Conservation (phyloP, 2,329 filamentous ascomycete genomes). For the Ascochyta viciae-villosae region DNA sequence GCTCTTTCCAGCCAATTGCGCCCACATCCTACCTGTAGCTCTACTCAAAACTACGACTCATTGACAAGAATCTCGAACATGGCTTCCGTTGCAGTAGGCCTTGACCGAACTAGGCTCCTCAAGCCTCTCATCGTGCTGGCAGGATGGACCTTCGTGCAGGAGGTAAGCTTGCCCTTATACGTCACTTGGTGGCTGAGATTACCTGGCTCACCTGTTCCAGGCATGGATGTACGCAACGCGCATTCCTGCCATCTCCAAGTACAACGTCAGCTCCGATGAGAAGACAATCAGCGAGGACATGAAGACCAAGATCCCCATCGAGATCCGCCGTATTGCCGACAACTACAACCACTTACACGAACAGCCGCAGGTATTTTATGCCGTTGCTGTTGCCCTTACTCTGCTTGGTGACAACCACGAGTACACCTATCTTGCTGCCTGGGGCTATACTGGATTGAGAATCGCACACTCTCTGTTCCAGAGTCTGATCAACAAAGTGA, state of each 20-base stretch:
- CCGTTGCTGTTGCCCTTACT: conserved; percentile 10
- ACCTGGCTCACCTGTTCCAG: background rate
- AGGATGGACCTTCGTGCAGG: conserved; percentile 19
- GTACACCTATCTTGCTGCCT: conserved; percentile 17
- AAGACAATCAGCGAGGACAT: conserved; percentile 6
- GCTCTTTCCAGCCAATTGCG: background rate
- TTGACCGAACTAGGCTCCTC: conserved; percentile 18
- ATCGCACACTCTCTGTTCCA: conserved; percentile 17
- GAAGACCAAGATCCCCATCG: conserved; percentile 17
- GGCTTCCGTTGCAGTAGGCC: conserved; percentile 18
- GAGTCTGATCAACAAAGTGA: conserved; percentile 17
- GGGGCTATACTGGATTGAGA: conserved; percentile 17
- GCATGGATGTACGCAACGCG: conserved; percentile 19
- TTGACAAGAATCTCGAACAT: background rate
- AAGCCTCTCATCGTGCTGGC: conserved; percentile 18
- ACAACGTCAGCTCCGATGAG: conserved; percentile 9
- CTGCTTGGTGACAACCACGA: conserved; percentile 16
- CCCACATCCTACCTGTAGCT: background rate
- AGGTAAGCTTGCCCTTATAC: conserved; percentile 3
- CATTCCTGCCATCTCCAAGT: conserved; percentile 17
- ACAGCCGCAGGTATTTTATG: conserved; percentile 15
- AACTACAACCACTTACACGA: conserved; percentile 18
- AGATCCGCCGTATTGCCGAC: conserved; percentile 16
- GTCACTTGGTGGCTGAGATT: background rate
- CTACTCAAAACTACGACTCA: background rate